Base-by-base conservation (phyloP, 495 filamentous ascomycete species). In the Sordaria brevicollis region DNA sequence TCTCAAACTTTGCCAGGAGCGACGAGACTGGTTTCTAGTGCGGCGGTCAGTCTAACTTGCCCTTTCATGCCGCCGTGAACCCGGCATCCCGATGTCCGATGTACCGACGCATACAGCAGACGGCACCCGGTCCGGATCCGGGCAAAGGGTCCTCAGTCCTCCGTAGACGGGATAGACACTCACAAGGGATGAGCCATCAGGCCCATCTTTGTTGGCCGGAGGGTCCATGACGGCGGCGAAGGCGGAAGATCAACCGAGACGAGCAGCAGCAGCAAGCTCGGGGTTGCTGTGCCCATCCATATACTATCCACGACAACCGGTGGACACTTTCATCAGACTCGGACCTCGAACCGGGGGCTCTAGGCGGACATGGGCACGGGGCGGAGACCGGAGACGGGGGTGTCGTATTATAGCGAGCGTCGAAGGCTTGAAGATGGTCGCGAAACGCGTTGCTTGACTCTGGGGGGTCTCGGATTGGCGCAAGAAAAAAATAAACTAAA, bases 1-100 rank as follows among this genome's bases (percentile, higher is more conserved):
- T 91, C 83, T 99, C 95, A 76, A 99, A 99, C 77, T 94, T 91
- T 49, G 93, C 95, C 65, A 92, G 87, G 36, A 98, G 83, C 62
- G 94, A 96, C 49, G 95, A 99, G 33, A 99, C 95, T 0, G 95
- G 92, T 83, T 86, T 86, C 86, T 87, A 70, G 37, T 31, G 38
- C 29, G 75, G 35, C 35, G 37, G 72, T 82, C 67, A 83, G 77
- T 25, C 49, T n/a, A 62, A 13, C 25, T 6, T 62, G 25, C 33
- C 13, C 49, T 62, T 62, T 25, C 49, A 62, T 31, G 25, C 33
- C 13, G 25, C 49, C 25, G 49, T n/a, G n/a, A n/a, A n/a, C n/a
- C n/a, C n/a, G n/a, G n/a, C 39, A 74, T 66, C 31, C 41, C 49
- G 49, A 29, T 31, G 33, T 31, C 49, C 25, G 49, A 29, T 4